phyloP scores from a whole-genome alignment of 257 asterid genomes.

The Orobanche coerulescens region DNA sequence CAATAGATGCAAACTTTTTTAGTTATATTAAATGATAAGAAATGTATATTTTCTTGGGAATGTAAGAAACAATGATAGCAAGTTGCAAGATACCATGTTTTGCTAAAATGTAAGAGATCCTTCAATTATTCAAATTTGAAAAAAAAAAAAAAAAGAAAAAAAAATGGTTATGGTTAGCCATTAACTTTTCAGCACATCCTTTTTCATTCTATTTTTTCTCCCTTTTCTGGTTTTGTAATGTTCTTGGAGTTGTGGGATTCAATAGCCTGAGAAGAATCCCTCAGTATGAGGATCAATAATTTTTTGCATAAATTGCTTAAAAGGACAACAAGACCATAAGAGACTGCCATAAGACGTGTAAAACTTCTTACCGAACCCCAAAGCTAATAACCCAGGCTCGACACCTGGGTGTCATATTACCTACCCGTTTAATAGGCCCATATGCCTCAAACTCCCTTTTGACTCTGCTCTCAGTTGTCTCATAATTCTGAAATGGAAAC shows the following conservation, averaged over 20 bases:
- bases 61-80: neutral
- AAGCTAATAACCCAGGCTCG: conserved; percentile 64
- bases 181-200: neutral
- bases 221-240: neutral
- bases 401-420: conserved; percentile 52
- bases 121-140: neutral
- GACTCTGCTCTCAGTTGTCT: conserved; percentile 90
- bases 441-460: conserved; percentile 97
- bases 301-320: conserved; percentile 1
- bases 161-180: too few species aligned
- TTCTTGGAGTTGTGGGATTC: neutral
- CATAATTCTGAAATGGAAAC: conserved; percentile 60
- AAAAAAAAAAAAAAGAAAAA: neutral
- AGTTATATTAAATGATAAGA: neutral
- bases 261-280: neutral
- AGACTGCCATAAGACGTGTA: conserved; percentile 23
- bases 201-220: neutral
- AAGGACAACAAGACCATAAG: conserved; percentile 1
- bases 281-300: neutral
- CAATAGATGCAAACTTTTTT: neutral
- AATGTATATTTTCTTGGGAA: neutral
- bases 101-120: neutral
- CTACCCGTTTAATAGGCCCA: conserved; percentile 99
- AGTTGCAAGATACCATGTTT: neutral
- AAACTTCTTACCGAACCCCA: conserved; percentile 77